phyloP scores from a whole-genome alignment of 2,329 filamentous ascomycete species.

The Penicillium sp. region DNA sequence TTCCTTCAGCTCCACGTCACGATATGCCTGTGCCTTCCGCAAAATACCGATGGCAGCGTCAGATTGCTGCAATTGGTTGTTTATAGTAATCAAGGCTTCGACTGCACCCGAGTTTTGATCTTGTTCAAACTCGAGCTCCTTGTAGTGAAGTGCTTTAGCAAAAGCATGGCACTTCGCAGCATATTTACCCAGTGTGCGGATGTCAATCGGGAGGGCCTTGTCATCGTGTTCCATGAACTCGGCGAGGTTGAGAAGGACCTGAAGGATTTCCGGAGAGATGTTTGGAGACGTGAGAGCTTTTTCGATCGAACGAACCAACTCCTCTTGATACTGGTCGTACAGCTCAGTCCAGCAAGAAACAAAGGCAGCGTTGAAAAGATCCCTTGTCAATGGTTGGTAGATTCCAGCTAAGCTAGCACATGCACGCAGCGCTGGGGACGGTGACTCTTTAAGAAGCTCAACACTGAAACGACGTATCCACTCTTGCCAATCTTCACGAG shows the following conservation, averaged over 20 bases:
- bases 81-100: constrained; percentile 97
- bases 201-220: constrained; percentile 96
- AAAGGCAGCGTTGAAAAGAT: constrained; percentile 98
- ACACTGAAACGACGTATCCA: constrained; percentile 98
- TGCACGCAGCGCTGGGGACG: constrained; percentile 90
- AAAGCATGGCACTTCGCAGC: constrained; percentile 97
- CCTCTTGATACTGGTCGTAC: constrained; percentile 95
- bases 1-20: constrained; percentile 93
- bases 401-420: constrained; percentile 90
- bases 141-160: constrained; percentile 97
- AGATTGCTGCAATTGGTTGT: constrained; percentile 98
- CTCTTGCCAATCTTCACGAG: constrained; percentile 98
- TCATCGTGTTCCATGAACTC: constrained; percentile 99
- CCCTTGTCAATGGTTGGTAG: constrained; percentile 87
- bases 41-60: constrained; percentile 98
- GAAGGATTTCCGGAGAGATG: constrained; percentile 92
- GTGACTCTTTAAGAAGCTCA: constrained; percentile 90
- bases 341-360: constrained; percentile 99
- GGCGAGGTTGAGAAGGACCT: constrained; percentile 90
- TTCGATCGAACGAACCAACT: constrained; percentile 93
- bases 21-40: constrained; percentile 91
- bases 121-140: constrained; percentile 96
- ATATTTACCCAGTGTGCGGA: constrained; percentile 89
- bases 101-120: constrained; percentile 95
- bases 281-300: constrained; percentile 93